Base-by-base conservation (phyloP, 768 basidiomycete genomes). In the Kwoniella bestiolae region DNA sequence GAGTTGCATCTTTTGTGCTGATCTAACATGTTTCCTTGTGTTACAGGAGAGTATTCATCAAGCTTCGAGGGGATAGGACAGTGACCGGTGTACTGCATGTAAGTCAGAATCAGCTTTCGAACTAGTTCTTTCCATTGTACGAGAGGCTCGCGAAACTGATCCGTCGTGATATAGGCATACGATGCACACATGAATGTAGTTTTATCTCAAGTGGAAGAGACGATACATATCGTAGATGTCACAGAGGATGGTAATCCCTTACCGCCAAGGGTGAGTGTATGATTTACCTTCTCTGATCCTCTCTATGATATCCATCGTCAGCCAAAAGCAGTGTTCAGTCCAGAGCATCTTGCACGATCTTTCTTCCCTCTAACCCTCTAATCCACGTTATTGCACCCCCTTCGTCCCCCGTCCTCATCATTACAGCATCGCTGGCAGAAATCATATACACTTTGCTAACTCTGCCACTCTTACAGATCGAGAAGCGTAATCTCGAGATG, bases 101-200 rank as follows among this genome's bases (percentile, higher is more conserved):
- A 76, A 52, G 91, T 74, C 18, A 25, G n/a, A n/a, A n/a, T n/a
- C n/a, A n/a, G n/a, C n/a, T n/a, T n/a, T n/a, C n/a, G n/a, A n/a
- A n/a, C n/a, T n/a, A n/a, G n/a, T n/a, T n/a, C n/a, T n/a, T n/a
- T n/a, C n/a, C n/a, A n/a, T n/a, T n/a, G n/a, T n/a, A n/a, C n/a
- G 7, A 38, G 18, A 21, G 55, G n/a, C 23, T 16, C 18, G 26
- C 7, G 14, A 3, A 31, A n/a, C 50, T 52, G 28, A 52, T 52
- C 0, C 3, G 28, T n/a, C 21, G 26, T 44, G 29, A 32, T 38
- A 9, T 23, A 99, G 96, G 96, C 96, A 23, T 98, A 98, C 77
- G 96, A 99, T 83, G 96, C 94, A n/a, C 96, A 98, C 82, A 98
- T 98, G 96, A 98, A 99, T 81, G 85, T 99, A 74, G 96, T 99